Base-by-base conservation (phyloP, 148 eudicot species). In the Cornus suecica region DNA sequence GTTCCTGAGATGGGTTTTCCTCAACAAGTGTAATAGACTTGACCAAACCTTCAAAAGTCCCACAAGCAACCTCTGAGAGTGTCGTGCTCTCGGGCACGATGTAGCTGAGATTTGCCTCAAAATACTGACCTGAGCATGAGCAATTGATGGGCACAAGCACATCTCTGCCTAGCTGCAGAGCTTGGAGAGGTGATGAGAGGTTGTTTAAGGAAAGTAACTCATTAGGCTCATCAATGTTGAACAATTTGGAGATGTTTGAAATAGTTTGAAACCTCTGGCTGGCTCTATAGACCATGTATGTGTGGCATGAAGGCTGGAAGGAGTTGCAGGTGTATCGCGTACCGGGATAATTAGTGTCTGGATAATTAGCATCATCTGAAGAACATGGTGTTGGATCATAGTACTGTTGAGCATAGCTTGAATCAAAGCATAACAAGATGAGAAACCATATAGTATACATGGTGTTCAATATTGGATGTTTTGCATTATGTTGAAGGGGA, bases 341-440 rank as follows among this genome's bases (percentile, higher is more conserved):
- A 27, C 86, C 88, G 4, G 77, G 83, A 70, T 69, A 26, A 15
- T 27, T 48, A 2, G 54, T 66, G 26, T 64, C 28, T 32, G 77
- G 82, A 70, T 69, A 31, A 10, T 27, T 48, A 2, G 61, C 61
- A 29, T 64, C 28, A 37, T 37, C 42, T 10, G 84, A 66, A 65
- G 74, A 65, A 71, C 88, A 86, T 13, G 23, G 34, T 22, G 82
- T 78, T n/a, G 74, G 26, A 37, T 86, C 88, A 78, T 86, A 86
- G 64, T 24, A 83, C 65, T 83, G 86, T 26, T 81, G 82, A 54
- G 77, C 81, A 32, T 63, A 22, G 65, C 67, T 66, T 14, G 23
- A 30, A 27, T 31, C 31, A 66, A 75, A 41, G 26, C 42, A 30
- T 8, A 58, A 13, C 70, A 56, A 76, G 4, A 78, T 26, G 24